Percentiles rank a stretch among this genome's conserved stretches.
phyloP scores from a whole-genome alignment of 768 basidiomycete species.

The Rhodotorula babjevae region DNA sequence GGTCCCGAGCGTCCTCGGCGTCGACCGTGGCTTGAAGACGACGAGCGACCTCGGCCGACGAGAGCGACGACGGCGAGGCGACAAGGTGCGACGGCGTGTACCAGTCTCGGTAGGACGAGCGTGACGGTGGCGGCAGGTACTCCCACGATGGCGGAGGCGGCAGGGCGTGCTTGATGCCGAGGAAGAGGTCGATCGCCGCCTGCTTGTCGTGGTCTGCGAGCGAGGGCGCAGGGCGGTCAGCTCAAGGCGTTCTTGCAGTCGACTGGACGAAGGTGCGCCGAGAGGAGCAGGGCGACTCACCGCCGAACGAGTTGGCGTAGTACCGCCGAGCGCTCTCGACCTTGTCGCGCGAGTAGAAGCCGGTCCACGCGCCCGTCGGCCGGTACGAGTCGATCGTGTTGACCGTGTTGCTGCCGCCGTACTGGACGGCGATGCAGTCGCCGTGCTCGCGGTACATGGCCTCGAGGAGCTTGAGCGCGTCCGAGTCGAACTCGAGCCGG shows the following conservation, averaged over 20 bases:
- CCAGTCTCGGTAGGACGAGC: constrained; percentile 80
- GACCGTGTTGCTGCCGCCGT: constrained; percentile 91
- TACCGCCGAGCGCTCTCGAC: constrained; percentile 91
- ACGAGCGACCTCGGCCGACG: constrained; percentile 61
- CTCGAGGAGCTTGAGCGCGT: constrained; percentile 91
- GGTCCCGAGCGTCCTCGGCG: constrained; percentile 41
- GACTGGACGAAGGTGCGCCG: not conserved
- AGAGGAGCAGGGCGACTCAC: constrained; percentile 48
- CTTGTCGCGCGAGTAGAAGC: constrained; percentile 87
- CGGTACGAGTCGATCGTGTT: constrained; percentile 95
- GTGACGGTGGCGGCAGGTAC: constrained; percentile 49
- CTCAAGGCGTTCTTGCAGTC: not conserved
- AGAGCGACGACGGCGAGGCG: constrained; percentile 51
- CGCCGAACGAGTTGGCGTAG: constrained; percentile 87
- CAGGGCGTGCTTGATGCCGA: constrained; percentile 54
- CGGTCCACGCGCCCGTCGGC: constrained; percentile 52
- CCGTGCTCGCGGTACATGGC: constrained; percentile 95
- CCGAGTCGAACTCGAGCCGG: constrained; percentile 82
- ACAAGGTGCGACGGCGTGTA: constrained; percentile 53
- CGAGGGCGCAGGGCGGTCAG: not conserved
- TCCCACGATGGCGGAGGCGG: constrained; percentile 10
- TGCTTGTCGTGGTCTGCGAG: constrained; percentile 90
- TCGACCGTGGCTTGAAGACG: constrained; percentile 61
- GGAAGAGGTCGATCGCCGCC: constrained; percentile 92
- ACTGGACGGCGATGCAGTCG: constrained; percentile 77